Conservation (phyloP, 1,284 basidiomycete genomes). For the Pulchroboletus neoregius region DNA sequence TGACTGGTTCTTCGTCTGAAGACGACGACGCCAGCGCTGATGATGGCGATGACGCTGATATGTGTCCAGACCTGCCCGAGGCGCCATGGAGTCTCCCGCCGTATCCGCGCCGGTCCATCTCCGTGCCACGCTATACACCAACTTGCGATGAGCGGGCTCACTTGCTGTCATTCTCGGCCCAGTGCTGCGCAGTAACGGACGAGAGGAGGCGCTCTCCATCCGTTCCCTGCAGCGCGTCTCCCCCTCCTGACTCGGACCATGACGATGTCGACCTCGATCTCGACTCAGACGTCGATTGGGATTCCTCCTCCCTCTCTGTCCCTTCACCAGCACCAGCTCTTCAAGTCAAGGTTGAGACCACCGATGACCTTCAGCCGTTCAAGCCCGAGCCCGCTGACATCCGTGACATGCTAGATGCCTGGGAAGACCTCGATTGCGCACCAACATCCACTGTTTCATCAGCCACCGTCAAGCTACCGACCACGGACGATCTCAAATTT, state of each 20-base stretch:
- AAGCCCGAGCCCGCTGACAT: slow-evolving; percentile 61
- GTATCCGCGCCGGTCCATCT: slow-evolving; percentile 47
- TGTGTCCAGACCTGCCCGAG: slow-evolving; percentile 23
- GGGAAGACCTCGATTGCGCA: slow-evolving; percentile 54
- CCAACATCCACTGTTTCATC: slow-evolving; percentile 30
- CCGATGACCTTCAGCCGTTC: slow-evolving; percentile 31
- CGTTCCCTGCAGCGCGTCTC: slow-evolving; percentile 51
- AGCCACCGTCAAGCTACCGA: slow-evolving; percentile 29
- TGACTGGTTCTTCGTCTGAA: slow-evolving; percentile 31
- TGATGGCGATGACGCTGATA: slow-evolving; percentile 32
- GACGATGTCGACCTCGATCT: slow-evolving; percentile 44
- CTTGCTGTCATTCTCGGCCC: slow-evolving; percentile 20
- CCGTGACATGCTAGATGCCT: slow-evolving; percentile 57
- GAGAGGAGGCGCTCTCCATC: slow-evolving; percentile 52
- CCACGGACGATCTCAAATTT: slow-evolving; percentile 38
- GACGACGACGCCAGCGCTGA: slow-evolving; percentile 21
- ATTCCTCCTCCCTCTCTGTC: slow-evolving; percentile 25
- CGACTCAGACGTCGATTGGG: slow-evolving; percentile 42
- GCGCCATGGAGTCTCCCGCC: slow-evolving; percentile 35
- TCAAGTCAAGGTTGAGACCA: slow-evolving; percentile 25
- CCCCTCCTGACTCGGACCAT: slow-evolving; percentile 62
- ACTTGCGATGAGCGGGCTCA: slow-evolving; percentile 36
- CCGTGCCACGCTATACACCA: slow-evolving; percentile 52
- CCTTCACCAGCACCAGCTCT: slow-evolving; percentile 24
- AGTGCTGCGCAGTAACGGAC: slow-evolving; percentile 24